Conservation (phyloP, 345 rosid genomes). For the Eucalyptus curtisii region DNA sequence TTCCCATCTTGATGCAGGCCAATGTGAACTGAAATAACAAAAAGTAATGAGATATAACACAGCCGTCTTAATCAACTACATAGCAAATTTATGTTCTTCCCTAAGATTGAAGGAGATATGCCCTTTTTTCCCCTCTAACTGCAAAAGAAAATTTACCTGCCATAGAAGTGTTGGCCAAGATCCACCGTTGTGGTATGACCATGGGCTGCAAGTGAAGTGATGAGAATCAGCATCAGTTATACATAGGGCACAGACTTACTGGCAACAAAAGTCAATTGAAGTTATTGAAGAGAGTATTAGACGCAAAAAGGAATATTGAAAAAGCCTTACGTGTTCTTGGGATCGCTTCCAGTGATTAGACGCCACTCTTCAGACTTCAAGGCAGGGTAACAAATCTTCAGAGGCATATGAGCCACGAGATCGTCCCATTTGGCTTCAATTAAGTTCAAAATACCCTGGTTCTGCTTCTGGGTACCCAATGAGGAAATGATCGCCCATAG, state of each 20-base stretch:
- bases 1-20: conserved; percentile 91
- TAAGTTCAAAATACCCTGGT: conserved; percentile 63
- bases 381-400: conserved; percentile 90
- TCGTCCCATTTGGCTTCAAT: conserved; percentile 89
- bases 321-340: conserved; percentile 82
- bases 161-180: conserved; percentile 98
- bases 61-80: background rate
- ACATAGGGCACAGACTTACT: background rate
- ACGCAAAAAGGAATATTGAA: background rate
- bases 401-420: conserved; percentile 88
- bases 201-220: conserved; percentile 41
- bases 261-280: background rate
- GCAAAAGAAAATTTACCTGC: conserved; percentile 44
- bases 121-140: background rate
- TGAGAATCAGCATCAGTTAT: background rate
- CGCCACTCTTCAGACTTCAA: conserved; percentile 89
- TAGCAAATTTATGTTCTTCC: background rate
- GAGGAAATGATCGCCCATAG: conserved; percentile 77
- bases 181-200: conserved; percentile 98
- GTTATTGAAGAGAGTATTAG: background rate
- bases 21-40: conserved; percentile 53
- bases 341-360: conserved; percentile 92
- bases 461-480: conserved; percentile 60
- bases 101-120: background rate
- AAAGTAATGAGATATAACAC: background rate